Evolutionary conservation across 176 grass and related monocot species (phyloP), one percentile per base, ranked within the genome.

Genomic region (Areca catechu): DNA sequence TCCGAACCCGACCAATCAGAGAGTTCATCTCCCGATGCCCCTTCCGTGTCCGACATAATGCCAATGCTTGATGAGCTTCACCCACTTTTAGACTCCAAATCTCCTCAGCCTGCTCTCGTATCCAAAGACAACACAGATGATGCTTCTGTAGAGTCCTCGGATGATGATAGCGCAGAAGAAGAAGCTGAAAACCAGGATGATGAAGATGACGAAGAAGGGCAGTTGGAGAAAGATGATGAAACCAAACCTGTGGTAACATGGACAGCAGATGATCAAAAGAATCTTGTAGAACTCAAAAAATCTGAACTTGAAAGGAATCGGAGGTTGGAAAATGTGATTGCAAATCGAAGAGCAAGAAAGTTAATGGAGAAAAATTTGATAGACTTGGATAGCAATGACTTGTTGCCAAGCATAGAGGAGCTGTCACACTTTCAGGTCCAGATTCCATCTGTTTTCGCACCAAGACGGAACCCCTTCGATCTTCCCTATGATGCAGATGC

Each of bases 51-150:
- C 51, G 77, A 89, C 71, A 84, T 89, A 43, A 81, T 84, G 74
- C 86, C 77, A 4, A 78, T 89, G 81, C 81, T 84, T 20, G 77
- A 89, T 63, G 80, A 89, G 12, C 59, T 83, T 54, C 81, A 83
- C 7, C 27, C 66, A 24, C 61, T 74, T 61, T 53, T 83, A 65
- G 58, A 76, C 37, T 63, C 25, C 16, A 61, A 29, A 17, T 10
- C 60, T 51, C 7, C 55, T 54, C 60, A 80, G 3, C 69, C 62
- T 74, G 67, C 51, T 24, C 67, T 58, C 5, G 4, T 43, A 15
- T 49, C 58, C 19, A 77, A 29, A 70, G 60, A 70, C 4, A 66
- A 54, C 9, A 20, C 72, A 50, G 24, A 74, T 50, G 55, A 69
- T 60, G 20, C 49, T 28, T 71, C 69, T 29, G 48, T 61, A 50